A percentile compares a stretch with the other conserved stretches of the same genome.
Evolutionary conservation across 2,329 filamentous ascomycete species (phyloP).

Genomic region (Alternaria viburni): DNA sequence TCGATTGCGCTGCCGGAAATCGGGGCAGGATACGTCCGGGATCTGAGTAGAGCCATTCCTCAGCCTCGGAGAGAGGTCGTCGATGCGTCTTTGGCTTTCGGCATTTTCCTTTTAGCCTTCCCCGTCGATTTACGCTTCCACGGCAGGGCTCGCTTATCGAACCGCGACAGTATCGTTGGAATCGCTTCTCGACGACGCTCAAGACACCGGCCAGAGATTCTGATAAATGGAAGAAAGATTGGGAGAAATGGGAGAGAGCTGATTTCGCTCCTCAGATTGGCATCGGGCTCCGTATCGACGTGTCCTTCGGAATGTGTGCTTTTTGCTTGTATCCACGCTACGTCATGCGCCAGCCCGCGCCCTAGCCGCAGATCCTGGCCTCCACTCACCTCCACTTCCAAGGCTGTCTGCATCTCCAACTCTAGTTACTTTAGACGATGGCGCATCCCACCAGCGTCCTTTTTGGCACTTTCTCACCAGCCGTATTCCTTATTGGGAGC

Average conservation of each 20-base stretch:
- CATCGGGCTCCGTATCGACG: background rate
- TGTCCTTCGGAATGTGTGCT: background rate
- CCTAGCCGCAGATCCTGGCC: constrained; percentile 4
- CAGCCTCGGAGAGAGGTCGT: background rate
- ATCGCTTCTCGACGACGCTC: background rate
- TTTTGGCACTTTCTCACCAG: background rate
- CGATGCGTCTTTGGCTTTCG: background rate
- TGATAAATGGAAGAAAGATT: background rate
- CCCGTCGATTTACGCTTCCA: background rate
- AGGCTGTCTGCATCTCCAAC: background rate
- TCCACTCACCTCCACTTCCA: background rate
- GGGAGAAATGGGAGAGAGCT: background rate
- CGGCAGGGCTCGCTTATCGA: constrained; percentile 6
- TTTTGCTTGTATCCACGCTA: background rate
- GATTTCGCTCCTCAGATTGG: background rate
- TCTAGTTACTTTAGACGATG: background rate
- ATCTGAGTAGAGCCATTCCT: background rate
- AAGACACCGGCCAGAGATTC: background rate
- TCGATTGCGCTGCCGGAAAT: background rate
- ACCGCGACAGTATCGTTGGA: background rate
- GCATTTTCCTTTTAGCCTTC: background rate
- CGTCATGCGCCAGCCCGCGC: constrained; percentile 3
- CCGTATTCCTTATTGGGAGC: constrained; percentile 3
- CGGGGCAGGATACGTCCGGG: background rate
- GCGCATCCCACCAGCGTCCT: background rate